phyloP scores from a whole-genome alignment of 176 grass and related monocot genomes.

The Lolium perenne region DNA sequence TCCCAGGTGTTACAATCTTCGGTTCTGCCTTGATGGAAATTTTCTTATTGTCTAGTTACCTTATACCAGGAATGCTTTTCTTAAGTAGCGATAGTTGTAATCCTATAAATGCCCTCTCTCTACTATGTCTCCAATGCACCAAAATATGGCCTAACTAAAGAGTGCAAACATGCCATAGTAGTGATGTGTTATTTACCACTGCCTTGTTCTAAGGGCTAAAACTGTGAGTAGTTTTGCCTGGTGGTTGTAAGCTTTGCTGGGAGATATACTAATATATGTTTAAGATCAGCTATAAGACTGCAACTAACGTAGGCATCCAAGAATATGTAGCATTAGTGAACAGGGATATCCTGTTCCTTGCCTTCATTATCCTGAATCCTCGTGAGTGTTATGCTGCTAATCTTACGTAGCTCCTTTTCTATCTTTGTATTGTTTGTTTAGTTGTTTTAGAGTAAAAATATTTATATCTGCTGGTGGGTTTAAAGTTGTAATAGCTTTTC shows the following conservation, averaged over 20 bases:
- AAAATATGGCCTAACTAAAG: slow-evolving; percentile 14
- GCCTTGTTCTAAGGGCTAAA: slow-evolving; percentile 7
- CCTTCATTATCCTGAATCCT: slow-evolving; percentile 23
- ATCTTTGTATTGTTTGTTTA: slow-evolving; percentile 30
- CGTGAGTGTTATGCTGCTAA: not conserved
- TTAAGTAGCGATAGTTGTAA: not conserved
- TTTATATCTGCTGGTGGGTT: slow-evolving; percentile 1
- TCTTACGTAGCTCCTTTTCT: not conserved
- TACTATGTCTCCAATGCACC: slow-evolving; percentile 4
- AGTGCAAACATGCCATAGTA: slow-evolving; percentile 3
- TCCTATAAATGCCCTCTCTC: not conserved
- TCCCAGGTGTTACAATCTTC: no score
- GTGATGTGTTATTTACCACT: not conserved
- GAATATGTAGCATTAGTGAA: slow-evolving; percentile 15
- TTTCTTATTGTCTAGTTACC: not conserved
- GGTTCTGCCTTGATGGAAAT: not conserved
- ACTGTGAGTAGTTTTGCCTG: not conserved
- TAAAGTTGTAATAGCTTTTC: slow-evolving; percentile 32
- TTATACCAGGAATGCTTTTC: slow-evolving; percentile 1
- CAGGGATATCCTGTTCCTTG: slow-evolving; percentile 11
- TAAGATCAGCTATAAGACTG: slow-evolving; percentile 1
- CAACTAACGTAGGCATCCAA: not conserved
- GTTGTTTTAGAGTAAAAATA: slow-evolving; percentile 30
- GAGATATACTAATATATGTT: not conserved
- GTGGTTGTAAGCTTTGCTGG: not conserved